A percentile compares a stretch with the other conserved stretches of the same genome.
Conservation (phyloP, 2,329 filamentous ascomycete genomes). For the Colletotrichum magnum region DNA sequence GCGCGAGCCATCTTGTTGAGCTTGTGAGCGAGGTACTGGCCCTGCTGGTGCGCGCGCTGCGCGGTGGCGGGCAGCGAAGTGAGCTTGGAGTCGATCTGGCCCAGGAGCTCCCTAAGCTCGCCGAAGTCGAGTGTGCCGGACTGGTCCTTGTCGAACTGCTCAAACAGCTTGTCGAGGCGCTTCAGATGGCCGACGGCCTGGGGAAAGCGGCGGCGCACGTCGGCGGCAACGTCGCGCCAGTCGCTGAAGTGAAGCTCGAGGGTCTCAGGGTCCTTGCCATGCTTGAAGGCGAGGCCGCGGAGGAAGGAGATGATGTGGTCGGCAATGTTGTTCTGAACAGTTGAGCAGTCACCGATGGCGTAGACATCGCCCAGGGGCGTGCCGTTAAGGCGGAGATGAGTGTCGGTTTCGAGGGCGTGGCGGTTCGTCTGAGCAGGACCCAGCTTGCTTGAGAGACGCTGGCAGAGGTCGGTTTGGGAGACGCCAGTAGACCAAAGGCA, state of each 20-base stretch:
- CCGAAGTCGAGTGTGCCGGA: conserved; percentile 94
- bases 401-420: conserved; percentile 94
- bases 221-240: conserved; percentile 87
- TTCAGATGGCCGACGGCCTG: conserved; percentile 90
- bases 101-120: conserved; percentile 88
- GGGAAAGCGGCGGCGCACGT: conserved; percentile 90
- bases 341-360: conserved; percentile 94
- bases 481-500: conserved; percentile 99
- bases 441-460: conserved; percentile 83
- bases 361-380: conserved; percentile 95
- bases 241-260: conserved; percentile 88
- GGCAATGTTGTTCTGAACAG: conserved; percentile 96
- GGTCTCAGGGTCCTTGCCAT: conserved; percentile 90
- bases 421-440: conserved; percentile 84
- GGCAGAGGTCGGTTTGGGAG: conserved; percentile 84
- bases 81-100: conserved; percentile 94
- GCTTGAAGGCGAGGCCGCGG: conserved; percentile 90
- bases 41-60: conserved; percentile 96
- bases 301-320: conserved; percentile 93
- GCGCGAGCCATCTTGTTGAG: conserved; percentile 91
- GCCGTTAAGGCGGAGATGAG: conserved; percentile 90
- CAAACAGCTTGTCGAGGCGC: conserved; percentile 91
- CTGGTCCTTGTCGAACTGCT: conserved; percentile 92
- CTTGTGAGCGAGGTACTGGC: conserved; percentile 91
- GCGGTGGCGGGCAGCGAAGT: conserved; percentile 96